phyloP scores from a whole-genome alignment of 306 rosid genomes.

The Cucumis hystrix region DNA sequence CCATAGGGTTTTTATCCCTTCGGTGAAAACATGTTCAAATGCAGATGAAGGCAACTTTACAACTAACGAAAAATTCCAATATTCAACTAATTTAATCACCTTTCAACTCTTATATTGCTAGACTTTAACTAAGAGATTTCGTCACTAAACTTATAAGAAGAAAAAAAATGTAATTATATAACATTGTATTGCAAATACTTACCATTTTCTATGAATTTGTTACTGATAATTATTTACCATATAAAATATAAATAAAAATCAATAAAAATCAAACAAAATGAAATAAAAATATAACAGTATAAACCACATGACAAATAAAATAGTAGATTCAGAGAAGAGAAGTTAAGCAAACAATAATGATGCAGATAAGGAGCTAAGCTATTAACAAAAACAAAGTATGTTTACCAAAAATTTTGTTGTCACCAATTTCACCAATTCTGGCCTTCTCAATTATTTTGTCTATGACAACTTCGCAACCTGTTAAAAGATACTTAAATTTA shows the following conservation, averaged over 20 bases:
- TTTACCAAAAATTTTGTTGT: slow-evolving; percentile 83
- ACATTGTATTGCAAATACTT: background rate
- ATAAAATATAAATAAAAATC: background rate
- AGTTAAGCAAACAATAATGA: background rate
- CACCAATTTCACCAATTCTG: slow-evolving; percentile 90
- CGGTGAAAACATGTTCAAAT: no score
- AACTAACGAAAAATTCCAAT: no score
- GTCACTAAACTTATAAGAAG: background rate
- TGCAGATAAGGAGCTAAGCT: background rate
- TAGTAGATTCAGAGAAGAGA: background rate
- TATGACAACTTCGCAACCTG: slow-evolving; percentile 76
- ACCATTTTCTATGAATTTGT: no score
- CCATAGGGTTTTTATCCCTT: no score
- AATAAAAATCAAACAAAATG: background rate
- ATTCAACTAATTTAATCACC: background rate
- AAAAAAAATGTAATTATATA: background rate
- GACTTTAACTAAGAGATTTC: background rate
- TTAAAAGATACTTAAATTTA: no score
- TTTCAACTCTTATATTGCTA: background rate
- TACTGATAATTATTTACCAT: background rate
- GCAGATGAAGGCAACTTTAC: no score
- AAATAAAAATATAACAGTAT: background rate
- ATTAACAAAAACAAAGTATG: background rate
- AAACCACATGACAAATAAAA: background rate
- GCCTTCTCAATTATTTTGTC: slow-evolving; percentile 60